Conservation (phyloP, 108 stramenopile genomes). For the Cyclotella baltica region DNA sequence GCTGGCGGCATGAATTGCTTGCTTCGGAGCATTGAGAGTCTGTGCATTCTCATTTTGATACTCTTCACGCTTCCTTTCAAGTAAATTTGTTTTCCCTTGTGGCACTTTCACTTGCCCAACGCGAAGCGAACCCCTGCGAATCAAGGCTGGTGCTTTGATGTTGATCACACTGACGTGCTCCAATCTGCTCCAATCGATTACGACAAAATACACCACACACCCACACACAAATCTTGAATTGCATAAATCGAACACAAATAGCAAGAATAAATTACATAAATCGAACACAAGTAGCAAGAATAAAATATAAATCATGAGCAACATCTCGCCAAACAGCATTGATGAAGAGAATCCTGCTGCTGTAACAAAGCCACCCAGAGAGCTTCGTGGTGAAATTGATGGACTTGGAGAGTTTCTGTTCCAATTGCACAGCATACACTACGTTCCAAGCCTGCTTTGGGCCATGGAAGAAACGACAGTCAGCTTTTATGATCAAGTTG, state of each 20-base stretch:
- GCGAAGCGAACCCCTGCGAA: not conserved
- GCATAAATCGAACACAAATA: not conserved
- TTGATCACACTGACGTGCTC: no score
- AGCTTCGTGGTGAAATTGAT: conserved; percentile 11
- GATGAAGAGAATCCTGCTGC: not conserved
- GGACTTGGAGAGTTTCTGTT: conserved; percentile 26
- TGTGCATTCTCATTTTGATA: no score
- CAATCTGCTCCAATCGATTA: no score
- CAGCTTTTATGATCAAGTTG: conserved; percentile 35
- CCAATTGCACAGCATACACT: conserved; percentile 27
- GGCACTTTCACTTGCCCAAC: no score
- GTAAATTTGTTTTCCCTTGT: no score
- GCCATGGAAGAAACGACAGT: conserved; percentile 12
- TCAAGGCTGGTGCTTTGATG: not conserved
- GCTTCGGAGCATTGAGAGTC: no score
- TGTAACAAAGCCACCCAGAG: not conserved
- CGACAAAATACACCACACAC: not conserved
- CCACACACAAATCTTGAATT: not conserved
- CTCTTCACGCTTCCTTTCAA: no score
- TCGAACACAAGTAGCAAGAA: not conserved
- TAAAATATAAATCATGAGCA: not conserved
- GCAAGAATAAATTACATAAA: not conserved
- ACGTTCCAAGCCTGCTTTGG: not conserved
- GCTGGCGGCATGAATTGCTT: no score
- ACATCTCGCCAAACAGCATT: not conserved